Base-by-base conservation (phyloP, 805 yeast species). In the Blastobotrys terrestris region DNA sequence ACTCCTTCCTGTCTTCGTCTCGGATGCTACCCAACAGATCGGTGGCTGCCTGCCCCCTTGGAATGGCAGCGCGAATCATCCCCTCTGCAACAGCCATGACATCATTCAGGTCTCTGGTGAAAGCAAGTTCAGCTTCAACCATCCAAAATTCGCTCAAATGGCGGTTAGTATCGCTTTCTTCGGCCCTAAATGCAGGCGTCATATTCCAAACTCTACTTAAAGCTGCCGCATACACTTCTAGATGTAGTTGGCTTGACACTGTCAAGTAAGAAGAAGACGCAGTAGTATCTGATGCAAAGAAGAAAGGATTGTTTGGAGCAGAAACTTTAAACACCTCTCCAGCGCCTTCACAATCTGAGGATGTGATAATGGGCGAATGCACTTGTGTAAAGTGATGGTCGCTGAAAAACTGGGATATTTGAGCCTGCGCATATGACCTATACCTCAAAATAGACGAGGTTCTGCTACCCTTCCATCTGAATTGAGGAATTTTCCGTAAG, bases 101-200 rank as follows among this genome's bases (percentile, higher is more conserved):
- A 55, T 84, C 85, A 2, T 65, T 63, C 4, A 91, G 77, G 13
- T 73, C 67, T 3, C 75, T 73, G 6, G 62, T 61, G 66, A 86
- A 87, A 6, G 88, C 82, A 18, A 89, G 68, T 65, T 94, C 99
- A 0, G 90, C 95, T 67, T 94, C 99, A 2, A 94, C 69, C 97
- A 94, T 91, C 97, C 97, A 94, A 67, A 94, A 94, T 67, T 94
- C 99, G 54, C 92, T 79, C 54, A 94, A 69, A 67, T 94, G 99
- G 49, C 99, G 76, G 61, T 83, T 87, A 0, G 99, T 94, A 63
- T 89, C 91, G 53, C 95, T 85, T 49, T 78, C 78, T 63, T 94
- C 99, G 0, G 99, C 98, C 57, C 99, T 75, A 66, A 94, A 94
- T 53, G 96, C 88, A 1, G 99, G 99, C 0, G 90, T 76, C 20